These are phyloP conservation scores for Globisporangium viniferum DNA, from an alignment of 352 stramenopile species.

Conservation along the genomic window DNA sequence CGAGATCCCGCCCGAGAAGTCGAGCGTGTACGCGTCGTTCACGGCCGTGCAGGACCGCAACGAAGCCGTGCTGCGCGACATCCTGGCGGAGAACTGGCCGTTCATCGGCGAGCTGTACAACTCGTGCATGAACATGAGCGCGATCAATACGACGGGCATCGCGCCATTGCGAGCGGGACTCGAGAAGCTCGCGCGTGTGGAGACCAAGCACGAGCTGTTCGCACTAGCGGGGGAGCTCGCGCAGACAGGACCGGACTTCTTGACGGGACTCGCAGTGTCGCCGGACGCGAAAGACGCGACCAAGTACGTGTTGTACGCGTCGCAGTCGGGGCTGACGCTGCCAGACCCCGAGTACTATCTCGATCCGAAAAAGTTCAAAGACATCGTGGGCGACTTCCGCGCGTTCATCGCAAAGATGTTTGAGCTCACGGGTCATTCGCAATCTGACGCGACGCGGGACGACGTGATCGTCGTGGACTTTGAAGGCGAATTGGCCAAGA, in stretches of 20 bases:
- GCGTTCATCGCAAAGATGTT: slow-evolving; percentile 79
- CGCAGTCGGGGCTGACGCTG: slow-evolving; percentile 83
- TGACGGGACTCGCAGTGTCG: slow-evolving; percentile 72
- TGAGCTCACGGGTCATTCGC: slow-evolving; percentile 46
- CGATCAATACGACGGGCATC: slow-evolving; percentile 38
- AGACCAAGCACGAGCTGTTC: slow-evolving; percentile 45
- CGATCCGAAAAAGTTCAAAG: slow-evolving; percentile 76
- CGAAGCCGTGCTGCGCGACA: slow-evolving; percentile 24
- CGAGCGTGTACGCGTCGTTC: slow-evolving; percentile 26
- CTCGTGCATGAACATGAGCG: slow-evolving; percentile 65
- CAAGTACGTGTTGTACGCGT: slow-evolving; percentile 78
- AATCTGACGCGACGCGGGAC: slow-evolving; percentile 22
- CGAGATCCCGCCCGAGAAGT: slow-evolving; percentile 25
- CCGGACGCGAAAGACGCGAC: slow-evolving; percentile 85
- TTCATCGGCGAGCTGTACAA: slow-evolving; percentile 52
- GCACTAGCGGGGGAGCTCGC: slow-evolving; percentile 50
- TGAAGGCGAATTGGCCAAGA: slow-evolving; percentile 75
- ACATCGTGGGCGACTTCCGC: slow-evolving; percentile 68
- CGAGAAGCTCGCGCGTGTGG: slow-evolving; percentile 28
- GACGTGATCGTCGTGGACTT: slow-evolving; percentile 77
- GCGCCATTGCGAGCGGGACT: slow-evolving; percentile 33
- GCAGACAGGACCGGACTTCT: slow-evolving; percentile 57
- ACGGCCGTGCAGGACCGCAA: slow-evolving; percentile 25
- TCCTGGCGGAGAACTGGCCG: slow-evolving; percentile 44
- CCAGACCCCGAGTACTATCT: slow-evolving; percentile 92